Conservation (phyloP, 148 eudicot genomes). For the Suaeda aralocaspica region DNA sequence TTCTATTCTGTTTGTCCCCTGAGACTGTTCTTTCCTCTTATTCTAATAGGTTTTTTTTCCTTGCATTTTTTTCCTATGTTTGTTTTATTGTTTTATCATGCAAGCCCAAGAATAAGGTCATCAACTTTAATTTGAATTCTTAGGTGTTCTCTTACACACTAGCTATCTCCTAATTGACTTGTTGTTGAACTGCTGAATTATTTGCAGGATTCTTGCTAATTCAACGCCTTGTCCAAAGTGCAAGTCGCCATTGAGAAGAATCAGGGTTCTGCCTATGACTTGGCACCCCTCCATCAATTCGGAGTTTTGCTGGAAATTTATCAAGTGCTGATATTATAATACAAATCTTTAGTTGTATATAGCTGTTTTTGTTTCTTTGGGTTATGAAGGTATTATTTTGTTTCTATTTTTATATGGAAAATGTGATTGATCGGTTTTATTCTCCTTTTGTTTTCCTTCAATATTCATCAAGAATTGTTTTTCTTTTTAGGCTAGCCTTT, state of each 20-base stretch:
- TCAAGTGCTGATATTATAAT: not conserved
- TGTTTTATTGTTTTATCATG: too few species aligned
- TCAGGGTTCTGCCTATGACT: slow-evolving; percentile 76
- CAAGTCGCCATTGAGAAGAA: slow-evolving; percentile 84
- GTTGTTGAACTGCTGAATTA: not conserved
- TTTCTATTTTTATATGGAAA: not conserved
- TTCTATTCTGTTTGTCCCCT: too few species aligned
- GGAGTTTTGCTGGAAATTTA: slow-evolving; percentile 62
- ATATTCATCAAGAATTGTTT: not conserved
- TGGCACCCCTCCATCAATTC: slow-evolving; percentile 67
- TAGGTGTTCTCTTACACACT: not conserved
- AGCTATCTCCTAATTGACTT: not conserved
- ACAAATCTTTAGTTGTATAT: not conserved
- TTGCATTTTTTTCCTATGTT: too few species aligned
- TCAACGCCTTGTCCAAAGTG: slow-evolving; percentile 84
- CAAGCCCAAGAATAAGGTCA: not conserved
- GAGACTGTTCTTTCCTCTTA: too few species aligned
- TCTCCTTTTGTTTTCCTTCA: not conserved
- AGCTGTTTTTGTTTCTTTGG: not conserved
- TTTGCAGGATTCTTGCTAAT: slow-evolving; percentile 62
- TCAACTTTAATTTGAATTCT: not conserved
- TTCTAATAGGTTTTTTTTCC: too few species aligned
- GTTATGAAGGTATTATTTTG: not conserved
- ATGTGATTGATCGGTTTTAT: not conserved
- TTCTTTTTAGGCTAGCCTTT: slow-evolving; percentile 52